A percentile compares a stretch with the other conserved stretches of the same genome.
phyloP scores from a whole-genome alignment of 306 rosid species.

The Luffa aegyptiaca region DNA sequence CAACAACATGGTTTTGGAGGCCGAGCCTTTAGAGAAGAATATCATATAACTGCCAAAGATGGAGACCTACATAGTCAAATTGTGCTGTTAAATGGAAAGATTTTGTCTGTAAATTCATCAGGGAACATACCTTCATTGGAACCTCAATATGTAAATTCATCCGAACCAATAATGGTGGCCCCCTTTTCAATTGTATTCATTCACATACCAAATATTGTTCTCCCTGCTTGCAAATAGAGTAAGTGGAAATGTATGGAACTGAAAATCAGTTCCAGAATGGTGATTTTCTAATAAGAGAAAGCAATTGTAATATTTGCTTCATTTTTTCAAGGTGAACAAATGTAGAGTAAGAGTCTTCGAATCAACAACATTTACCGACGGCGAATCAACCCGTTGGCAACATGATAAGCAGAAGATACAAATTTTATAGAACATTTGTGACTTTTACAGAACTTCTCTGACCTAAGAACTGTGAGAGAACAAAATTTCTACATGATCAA shows the following conservation, averaged over 20 bases:
- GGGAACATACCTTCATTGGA: constrained; percentile 65
- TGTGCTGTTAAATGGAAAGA: constrained; percentile 65
- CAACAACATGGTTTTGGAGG: constrained; percentile 6
- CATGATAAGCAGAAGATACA: neutral
- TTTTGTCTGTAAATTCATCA: constrained; percentile 39
- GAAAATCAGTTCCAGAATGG: constrained; percentile 1
- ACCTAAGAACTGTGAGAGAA: neutral
- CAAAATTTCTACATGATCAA: neutral
- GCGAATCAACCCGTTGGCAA: neutral
- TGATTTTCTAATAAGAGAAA: neutral
- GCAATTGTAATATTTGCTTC: neutral
- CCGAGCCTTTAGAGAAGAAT: constrained; percentile 50
- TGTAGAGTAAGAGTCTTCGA: neutral
- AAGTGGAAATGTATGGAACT: neutral
- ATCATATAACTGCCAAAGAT: constrained; percentile 58
- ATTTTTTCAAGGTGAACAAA: neutral
- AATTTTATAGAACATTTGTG: neutral
- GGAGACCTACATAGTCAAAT: constrained; percentile 69
- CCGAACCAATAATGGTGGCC: constrained; percentile 48
- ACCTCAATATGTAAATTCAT: constrained; percentile 46
- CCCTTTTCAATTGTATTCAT: constrained; percentile 80
- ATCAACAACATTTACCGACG: neutral
- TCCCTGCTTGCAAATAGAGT: constrained; percentile 40
- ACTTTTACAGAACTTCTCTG: neutral
- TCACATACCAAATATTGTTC: constrained; percentile 50